Percentiles rank a stretch among this genome's conserved stretches.
Evolutionary conservation across 768 basidiomycete genomes (phyloP).

Genomic region (Leccinellum luteum): DNA sequence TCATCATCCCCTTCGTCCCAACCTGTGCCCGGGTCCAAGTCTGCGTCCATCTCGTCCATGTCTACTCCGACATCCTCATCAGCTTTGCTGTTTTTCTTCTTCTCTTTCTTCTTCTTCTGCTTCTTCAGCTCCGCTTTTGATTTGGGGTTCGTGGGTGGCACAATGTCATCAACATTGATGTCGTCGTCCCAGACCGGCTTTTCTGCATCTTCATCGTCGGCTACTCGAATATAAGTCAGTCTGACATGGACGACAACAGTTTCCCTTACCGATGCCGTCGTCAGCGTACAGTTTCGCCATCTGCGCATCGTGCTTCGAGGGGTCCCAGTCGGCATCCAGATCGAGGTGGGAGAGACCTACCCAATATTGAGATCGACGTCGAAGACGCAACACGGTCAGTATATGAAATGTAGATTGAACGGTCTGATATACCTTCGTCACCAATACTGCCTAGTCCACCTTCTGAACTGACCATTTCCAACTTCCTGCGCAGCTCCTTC

Average conservation of each 20-base stretch:
- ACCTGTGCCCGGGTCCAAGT: constrained; percentile 48
- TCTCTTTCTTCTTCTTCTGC: constrained; percentile 51
- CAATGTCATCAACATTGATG: constrained; percentile 73
- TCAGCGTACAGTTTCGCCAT: constrained; percentile 74
- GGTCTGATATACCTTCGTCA: constrained; percentile 21
- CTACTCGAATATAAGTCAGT: constrained; percentile 6
- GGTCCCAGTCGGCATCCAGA: constrained; percentile 92
- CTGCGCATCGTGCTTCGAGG: constrained; percentile 75
- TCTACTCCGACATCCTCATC: constrained; percentile 48
- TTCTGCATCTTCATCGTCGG: constrained; percentile 40
- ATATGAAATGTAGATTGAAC: background rate
- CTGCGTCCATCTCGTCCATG: constrained; percentile 52
- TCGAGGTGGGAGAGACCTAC: constrained; percentile 69
- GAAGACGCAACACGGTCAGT: background rate
- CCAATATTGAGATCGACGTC: background rate
- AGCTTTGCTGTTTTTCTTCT: constrained; percentile 35
- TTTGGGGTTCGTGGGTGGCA: constrained; percentile 33
- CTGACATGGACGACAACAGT: background rate
- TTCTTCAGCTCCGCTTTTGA: constrained; percentile 24
- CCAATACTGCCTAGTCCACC: constrained; percentile 50
- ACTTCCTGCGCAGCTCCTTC: constrained; percentile 72
- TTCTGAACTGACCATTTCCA: constrained; percentile 70
- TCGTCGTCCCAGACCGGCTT: constrained; percentile 95
- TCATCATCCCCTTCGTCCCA: constrained; percentile 31
- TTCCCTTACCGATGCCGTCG: constrained; percentile 34